Base-by-base conservation (phyloP, 1,284 basidiomycete genomes). In the Cryptococcus sp. region DNA sequence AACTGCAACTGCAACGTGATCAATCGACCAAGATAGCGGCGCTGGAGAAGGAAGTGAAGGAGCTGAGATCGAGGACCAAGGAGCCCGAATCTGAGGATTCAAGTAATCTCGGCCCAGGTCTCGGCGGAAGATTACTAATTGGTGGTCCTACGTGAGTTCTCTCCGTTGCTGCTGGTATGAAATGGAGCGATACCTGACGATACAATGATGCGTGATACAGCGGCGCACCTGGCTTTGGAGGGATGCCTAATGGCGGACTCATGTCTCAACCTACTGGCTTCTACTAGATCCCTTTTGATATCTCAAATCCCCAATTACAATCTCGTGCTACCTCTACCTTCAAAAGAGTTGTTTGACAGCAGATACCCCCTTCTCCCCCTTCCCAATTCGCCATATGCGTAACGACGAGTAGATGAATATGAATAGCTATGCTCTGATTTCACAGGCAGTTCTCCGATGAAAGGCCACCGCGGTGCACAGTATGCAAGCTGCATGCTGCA, bases 1-100 rank as follows among this genome's bases (percentile, higher is more conserved):
- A 86, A 72, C 88, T 98, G 54, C 93, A 97, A 80, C 84, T 85
- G 52, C 88, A 92, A 73, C 85, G 91, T 57, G 76, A 78, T 60
- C 72, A 76, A 62, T 51, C 67, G 1, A 68, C 62, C 25, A 72
- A 72, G 67, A 57, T 78, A 30, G 64, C 70, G 16, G 60, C 66
- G n/a, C 64, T 78, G 20, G 76, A 79, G 67, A 75, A 75, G 65
- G 73, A 78, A 62, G 58, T 79, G 48, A 72, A 71, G 58, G 78
- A 78, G 58, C 63, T 79, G 59, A 67, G 68, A 66, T 61, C 69
- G 10, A 77, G 75, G 68, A 57, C 57, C 17, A 58, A 63, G 19
- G 73, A 72, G 58, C 71, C 73, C 50, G 70, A 72, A 47, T 48
- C 59, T 27, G 55, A 67, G 16, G 42, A 45, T 17, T 57, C 63